Conservation (phyloP, 495 filamentous ascomycete species). For the Aspergillus leporis region DNA sequence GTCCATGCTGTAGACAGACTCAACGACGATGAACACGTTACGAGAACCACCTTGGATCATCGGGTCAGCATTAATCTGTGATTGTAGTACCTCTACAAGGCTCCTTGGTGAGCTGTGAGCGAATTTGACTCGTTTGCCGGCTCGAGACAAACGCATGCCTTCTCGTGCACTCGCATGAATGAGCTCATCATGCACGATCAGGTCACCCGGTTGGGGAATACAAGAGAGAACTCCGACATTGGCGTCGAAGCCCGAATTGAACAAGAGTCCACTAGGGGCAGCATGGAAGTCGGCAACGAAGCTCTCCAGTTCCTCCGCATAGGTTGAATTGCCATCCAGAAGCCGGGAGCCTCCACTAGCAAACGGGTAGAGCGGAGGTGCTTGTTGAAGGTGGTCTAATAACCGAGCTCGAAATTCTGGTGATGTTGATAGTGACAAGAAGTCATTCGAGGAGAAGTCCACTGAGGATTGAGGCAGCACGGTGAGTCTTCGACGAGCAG, state of each 20-base stretch:
- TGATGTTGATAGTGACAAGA: constrained; percentile 44
- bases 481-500: constrained; percentile 48
- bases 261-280: constrained; percentile 65
- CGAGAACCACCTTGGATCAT: constrained; percentile 32
- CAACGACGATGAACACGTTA: constrained; percentile 65
- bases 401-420: constrained; percentile 31
- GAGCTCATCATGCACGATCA: constrained; percentile 70
- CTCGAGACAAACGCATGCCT: constrained; percentile 69
- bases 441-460: constrained; percentile 52
- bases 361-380: constrained; percentile 36
- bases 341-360: constrained; percentile 46
- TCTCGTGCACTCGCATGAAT: constrained; percentile 79
- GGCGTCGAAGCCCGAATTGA: constrained; percentile 78
- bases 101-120: constrained; percentile 58
- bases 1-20: constrained; percentile 85
- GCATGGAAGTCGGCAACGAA: constrained; percentile 66
- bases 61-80: constrained; percentile 30
- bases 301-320: constrained; percentile 62
- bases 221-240: constrained; percentile 68
- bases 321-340: constrained; percentile 65
- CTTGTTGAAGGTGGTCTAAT: constrained; percentile 31
- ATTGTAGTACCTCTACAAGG: constrained; percentile 41
- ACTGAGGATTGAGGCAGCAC: constrained; percentile 32
- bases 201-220: constrained; percentile 68
- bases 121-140: constrained; percentile 52